Base-by-base conservation (phyloP, 1,139 yeast species). In the Yamadazyma pseudoaaseri region DNA sequence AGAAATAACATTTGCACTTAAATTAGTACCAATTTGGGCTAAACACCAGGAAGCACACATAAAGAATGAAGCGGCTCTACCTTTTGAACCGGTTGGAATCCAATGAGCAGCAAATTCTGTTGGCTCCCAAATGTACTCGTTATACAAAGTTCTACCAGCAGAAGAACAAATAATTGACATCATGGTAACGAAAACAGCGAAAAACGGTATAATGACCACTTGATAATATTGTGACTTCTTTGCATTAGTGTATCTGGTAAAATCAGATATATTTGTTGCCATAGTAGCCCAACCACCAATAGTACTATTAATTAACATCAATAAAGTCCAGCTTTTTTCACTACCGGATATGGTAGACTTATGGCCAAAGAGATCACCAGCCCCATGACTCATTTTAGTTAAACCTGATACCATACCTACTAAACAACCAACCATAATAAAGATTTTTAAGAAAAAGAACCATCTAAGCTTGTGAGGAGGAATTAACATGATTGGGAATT, bases 1-100 rank as follows among this genome's bases (percentile, higher is more conserved):
- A 5, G 79, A 71, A 37, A 72, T 61, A 15, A 74, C 77, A 48
- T 74, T 70, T 37, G 71, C 74, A 32, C 72, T 63, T 17, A 67
- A 60, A 30, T 73, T 73, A 34, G 73, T 64, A 35, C 73, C 69
- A 12, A 74, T 53, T 43, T 71, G 76, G 5, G 76, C 73, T 29
- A 67, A 45, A 16, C 62, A 53, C 52, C 73, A 72, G 3, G 71
- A 59, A 8, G 70, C 45, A 17, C 73, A 68, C 38, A 68, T 62
- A 44, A 74, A 70, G 43, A 70, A 71, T 9, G 69, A 58, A 22
- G 70, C 79, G 13, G 72, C 68, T 44, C 77, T 55, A 10, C 47
- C 47, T 17, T 41, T 41, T 1, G 46, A 39, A 3, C 45, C 45
- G 13, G 46, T 38, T 6, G 41, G 41, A 30, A 42, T 37, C 48